Base-by-base conservation (phyloP, 768 basidiomycete species). In the Boletales sp. region DNA sequence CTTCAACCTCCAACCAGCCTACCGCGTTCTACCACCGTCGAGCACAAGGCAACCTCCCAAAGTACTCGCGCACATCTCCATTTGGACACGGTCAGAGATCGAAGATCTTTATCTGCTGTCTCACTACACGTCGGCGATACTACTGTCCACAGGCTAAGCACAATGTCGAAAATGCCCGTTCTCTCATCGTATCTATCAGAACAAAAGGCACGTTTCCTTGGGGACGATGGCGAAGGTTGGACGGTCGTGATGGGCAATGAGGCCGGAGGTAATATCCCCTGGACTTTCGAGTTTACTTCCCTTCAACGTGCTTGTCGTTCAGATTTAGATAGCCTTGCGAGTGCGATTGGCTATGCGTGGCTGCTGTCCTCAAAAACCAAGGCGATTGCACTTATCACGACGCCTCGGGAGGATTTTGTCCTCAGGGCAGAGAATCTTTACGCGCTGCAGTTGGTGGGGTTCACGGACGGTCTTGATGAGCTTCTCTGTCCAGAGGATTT, bases 211-310 rank as follows among this genome's bases (percentile, higher is more conserved):
- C 69, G 64, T 21, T 97, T 89, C 60, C 67, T 94, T 18, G 62
- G 59, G 15, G 87, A 84, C 43, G 74, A 75, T 36, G 77, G 73
- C 0, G 56, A 65, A 7, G 79, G 82, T 41, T 98, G 94, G 94
- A 86, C 82, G 0, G 75, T 97, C 6, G 87, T 84, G 0, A 90
- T 94, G 84, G 94, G 95, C 0, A 99, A 99, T 66, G 95, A 98
- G 69, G 92, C 95, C 13, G 94, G 94, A 61, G 95, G 95, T 94
- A 64, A 14, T 49, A 35, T 45, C 17, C 40, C 24, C 37, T 44
- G 5, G 38, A 21, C 14, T 32, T 39, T 29, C 3, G 6, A 21
- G 37, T 32, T 4, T 43, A 34, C 46, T 24, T 43, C 19, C 18
- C 9, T 24, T 24, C 11, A 17, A 49, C 51, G 31, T 21, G 35